Percentiles rank a stretch among this genome's conserved stretches.
Evolutionary conservation across 192 early-diverging fungal species (phyloP).

Genomic region (Jimgerdemannia lactiflua): DNA sequence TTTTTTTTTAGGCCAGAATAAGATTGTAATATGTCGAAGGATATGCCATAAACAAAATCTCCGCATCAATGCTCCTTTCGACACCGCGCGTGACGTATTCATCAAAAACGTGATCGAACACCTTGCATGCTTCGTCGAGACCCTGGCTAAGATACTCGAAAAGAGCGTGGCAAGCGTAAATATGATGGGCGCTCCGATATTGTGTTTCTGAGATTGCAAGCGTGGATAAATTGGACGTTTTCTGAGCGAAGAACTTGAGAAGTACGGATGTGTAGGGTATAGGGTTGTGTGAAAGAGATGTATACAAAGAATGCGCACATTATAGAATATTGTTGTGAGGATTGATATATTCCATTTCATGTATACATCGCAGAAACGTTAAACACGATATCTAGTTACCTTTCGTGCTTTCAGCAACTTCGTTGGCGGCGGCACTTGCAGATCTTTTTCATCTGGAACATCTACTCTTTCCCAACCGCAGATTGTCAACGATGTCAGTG

Average conservation of each 20-base stretch:
- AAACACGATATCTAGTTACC: conserved; percentile 16
- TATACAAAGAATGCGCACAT: no score
- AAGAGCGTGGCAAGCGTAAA: conserved; percentile 37
- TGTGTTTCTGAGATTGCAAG: conserved; percentile 18
- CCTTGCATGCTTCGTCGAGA: conserved; percentile 25
- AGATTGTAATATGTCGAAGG: background rate
- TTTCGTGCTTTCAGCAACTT: conserved; percentile 34
- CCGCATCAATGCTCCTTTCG: conserved; percentile 23
- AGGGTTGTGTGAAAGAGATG: background rate
- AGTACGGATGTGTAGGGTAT: background rate
- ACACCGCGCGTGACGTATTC: conserved; percentile 16
- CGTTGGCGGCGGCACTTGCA: background rate
- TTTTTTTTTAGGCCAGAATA: no score
- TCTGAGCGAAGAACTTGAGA: conserved; percentile 36
- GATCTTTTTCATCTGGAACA: background rate
- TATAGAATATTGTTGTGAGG: no score
- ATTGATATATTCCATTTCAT: no score
- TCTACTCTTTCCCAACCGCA: conserved; percentile 1
- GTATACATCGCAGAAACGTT: no score
- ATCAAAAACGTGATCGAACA: conserved; percentile 33
- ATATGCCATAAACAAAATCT: conserved; percentile 36
- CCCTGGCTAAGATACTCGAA: conserved; percentile 42
- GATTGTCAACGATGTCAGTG: background rate
- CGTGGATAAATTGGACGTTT: conserved; percentile 32
- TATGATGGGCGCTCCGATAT: conserved; percentile 25